A percentile compares a stretch with the other conserved stretches of the same genome.
These are phyloP conservation scores for Sicyos baderoa DNA, from an alignment of 306 rosid species.

Conservation along the genomic window DNA sequence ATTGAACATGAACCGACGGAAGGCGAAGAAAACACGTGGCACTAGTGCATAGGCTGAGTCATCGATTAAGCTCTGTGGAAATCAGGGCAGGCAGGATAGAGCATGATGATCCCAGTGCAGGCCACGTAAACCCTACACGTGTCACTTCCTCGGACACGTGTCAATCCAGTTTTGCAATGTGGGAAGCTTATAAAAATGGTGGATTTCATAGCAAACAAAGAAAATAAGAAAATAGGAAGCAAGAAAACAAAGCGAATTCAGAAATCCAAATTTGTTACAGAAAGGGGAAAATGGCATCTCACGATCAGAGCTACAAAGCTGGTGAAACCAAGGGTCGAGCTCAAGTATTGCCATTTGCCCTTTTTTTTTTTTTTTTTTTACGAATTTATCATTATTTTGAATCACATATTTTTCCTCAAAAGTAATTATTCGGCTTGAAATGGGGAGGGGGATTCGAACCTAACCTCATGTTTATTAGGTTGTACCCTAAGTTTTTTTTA, in stretches of 20 bases:
- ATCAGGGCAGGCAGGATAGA: not conserved
- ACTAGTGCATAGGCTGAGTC: constrained; percentile 20
- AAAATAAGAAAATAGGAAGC: too few relatives aligned
- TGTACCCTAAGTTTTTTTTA: too few relatives aligned
- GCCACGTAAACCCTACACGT: constrained; percentile 43
- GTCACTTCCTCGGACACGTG: constrained; percentile 10
- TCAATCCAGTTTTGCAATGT: not conserved
- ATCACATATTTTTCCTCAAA: too few relatives aligned
- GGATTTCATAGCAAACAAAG: not conserved
- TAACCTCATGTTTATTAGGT: too few relatives aligned
- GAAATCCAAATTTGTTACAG: not conserved
- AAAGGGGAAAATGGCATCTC: constrained; percentile 29
- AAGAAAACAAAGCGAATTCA: too few relatives aligned
- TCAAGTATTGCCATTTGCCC: constrained; percentile 17
- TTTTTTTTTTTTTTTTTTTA: not conserved
- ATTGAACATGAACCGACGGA: not conserved
- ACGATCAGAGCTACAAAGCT: constrained; percentile 19
- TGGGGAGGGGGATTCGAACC: too few relatives aligned
- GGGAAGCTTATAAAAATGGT: not conserved
- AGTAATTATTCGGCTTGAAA: too few relatives aligned
- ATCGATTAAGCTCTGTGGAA: not conserved
- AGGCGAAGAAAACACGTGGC: constrained; percentile 26
- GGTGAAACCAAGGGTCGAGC: constrained; percentile 32
- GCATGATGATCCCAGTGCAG: not conserved
- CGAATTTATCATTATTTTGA: too few relatives aligned